Base-by-base conservation (phyloP, 805 yeast species). In the Citeromyces nyonsensis region DNA sequence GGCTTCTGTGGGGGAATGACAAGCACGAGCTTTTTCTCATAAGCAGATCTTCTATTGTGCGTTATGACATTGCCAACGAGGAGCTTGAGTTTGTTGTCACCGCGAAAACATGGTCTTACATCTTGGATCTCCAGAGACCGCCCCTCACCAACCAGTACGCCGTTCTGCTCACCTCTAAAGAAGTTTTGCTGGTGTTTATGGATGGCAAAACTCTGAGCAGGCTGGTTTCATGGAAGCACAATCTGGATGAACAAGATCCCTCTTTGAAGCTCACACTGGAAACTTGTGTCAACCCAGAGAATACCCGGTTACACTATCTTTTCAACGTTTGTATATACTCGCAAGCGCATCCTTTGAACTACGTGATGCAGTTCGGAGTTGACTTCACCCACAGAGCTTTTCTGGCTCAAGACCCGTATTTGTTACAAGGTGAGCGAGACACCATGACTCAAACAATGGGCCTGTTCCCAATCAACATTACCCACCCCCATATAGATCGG, bases 161-260 rank as follows among this genome's bases (percentile, higher is more conserved):
- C 3, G 61, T 78, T 27, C 42, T 80, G 5, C 51, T 84, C 18
- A 81, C 94, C 0, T 64, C 84, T 1, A 68, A 64, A 35, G 86
- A 80, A 42, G 32, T 85, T 7, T 63, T 71, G 42, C 33, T 85
- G 6, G 63, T 71, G 0, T 55, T 85, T 61, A 41, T 76, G 3
- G 29, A 27, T n/a, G 15, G 22, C 6, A 4, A 39, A 6, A 49
- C 52, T 3, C 44, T 69, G n/a, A 52, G 52, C 22, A 59, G 79
- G 36, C 37, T 69, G 2, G 43, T 83, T 1, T 66, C 86, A 0
- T 80, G 93, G 86, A 77, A 74, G 38, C 95, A 84, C 49, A 67
- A 54, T 37, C 49, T 79, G 14, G 62, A 64, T 28, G 59, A 65
- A 6, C 39, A 47, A 1, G 94, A 82, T 41, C 63, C 66, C 2